Evolutionary conservation across 441 rosid species (phyloP).

Genomic region (Hypseocharis bilobata): DNA sequence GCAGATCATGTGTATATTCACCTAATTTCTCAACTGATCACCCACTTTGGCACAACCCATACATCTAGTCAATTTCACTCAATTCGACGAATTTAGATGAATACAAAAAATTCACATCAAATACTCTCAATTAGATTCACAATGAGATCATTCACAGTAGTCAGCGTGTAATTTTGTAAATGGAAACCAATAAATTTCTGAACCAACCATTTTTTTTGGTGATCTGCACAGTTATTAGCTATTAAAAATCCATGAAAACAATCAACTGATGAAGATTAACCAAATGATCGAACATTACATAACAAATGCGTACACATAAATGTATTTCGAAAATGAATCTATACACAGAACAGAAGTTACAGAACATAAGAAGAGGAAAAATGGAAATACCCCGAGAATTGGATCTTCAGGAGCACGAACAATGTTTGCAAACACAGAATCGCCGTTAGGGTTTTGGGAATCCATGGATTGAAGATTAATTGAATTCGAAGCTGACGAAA

Average conservation of each 20-base stretch:
- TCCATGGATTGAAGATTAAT: neutral
- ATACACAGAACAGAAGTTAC: neutral
- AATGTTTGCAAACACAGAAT: neutral
- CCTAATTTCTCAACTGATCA: neutral
- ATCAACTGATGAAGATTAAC: neutral
- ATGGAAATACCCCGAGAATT: neutral
- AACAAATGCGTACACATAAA: neutral
- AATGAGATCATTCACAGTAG: neutral
- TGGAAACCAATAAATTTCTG: neutral
- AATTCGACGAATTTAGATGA: neutral
- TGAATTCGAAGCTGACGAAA: neutral
- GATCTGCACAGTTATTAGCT: neutral
- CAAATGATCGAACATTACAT: neutral
- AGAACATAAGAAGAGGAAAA: neutral
- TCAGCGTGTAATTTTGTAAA: neutral
- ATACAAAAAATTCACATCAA: neutral
- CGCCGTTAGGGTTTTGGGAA: neutral
- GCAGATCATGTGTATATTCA: neutral
- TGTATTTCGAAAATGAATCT: neutral
- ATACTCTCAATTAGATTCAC: neutral
- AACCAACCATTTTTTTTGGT: no score
- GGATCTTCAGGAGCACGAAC: slow-evolving; percentile 1
- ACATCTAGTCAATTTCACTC: no score
- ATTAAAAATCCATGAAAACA: neutral
- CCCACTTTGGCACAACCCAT: no score